A percentile compares a stretch with the other conserved stretches of the same genome.
These are phyloP conservation scores for Sequoia sempervirens DNA, from an alignment of 75 land plant species.

Conservation along the genomic window DNA sequence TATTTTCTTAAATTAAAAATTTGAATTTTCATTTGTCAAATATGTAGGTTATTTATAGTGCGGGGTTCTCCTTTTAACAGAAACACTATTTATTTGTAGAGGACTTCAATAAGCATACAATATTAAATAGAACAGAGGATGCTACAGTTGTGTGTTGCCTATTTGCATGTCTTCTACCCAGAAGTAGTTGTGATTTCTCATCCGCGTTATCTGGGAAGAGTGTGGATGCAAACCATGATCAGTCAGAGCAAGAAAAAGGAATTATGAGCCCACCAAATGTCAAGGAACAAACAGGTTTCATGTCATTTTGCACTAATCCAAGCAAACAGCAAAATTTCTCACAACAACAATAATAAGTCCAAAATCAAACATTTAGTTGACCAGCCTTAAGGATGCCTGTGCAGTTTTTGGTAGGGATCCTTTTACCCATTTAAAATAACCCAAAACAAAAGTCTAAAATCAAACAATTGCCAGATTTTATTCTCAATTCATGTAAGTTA, in stretches of 20 bases:
- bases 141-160: slow-evolving; percentile 64
- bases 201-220: slow-evolving; percentile 31
- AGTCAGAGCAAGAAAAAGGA: not conserved
- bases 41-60: too few species aligned
- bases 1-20: too few species aligned
- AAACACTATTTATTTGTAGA: too few species aligned
- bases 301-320: not conserved
- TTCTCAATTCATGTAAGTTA: not conserved
- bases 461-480: not conserved
- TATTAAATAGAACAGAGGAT: slow-evolving; percentile 61
- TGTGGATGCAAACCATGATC: not conserved
- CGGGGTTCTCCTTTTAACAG: too few species aligned
- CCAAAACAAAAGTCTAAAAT: not conserved
- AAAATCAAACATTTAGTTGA: not conserved
- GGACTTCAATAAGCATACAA: too few species aligned
- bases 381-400: not conserved
- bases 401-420: not conserved
- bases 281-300: not conserved
- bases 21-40: too few species aligned
- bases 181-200: slow-evolving; percentile 70
- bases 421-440: not conserved
- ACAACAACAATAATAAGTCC: not conserved
- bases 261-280: not conserved
- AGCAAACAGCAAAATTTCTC: not conserved
- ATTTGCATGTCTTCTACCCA: slow-evolving; percentile 71